Evolutionary conservation across 805 yeast species (phyloP), one percentile per base, ranked within the genome.

Genomic region (Kuraishia ogatae): DNA sequence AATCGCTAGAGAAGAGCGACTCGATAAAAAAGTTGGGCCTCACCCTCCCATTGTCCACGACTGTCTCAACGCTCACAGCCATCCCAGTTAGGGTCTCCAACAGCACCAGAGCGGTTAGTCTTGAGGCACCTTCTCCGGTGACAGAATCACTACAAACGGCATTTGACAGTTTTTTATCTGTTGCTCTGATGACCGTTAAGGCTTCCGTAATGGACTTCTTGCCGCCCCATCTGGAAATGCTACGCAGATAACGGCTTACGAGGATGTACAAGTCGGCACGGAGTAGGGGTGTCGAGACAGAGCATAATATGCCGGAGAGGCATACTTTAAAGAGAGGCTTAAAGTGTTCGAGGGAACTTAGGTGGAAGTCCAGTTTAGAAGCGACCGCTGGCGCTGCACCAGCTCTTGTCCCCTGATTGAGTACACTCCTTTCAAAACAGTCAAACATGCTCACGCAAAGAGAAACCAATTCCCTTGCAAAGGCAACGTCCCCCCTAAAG

Each of bases 211-310:
- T 67, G 26, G 76, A 70, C 4, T 67, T 70, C 39, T 70, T 70
- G 53, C 76, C 76, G 2, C 66, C 66, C 43, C 43, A 35, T 15
- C 13, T 35, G 55, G 78, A 64, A 0, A 80, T 73, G 64, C 81
- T 78, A 8, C 78, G 75, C 55, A 92, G 66, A 60, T 83, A 88
- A 61, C 80, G 83, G 65, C 82, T 86, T 47, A 85, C 79, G 59
- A 92, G 70, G 8, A 87, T 81, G 67, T 93, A 93, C 50, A 93
- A 74, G 63, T 91, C 94, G 0, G 96, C 81, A 53, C 97, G 79
- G 49, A 92, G 74, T 0, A 76, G 67, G 2, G 87, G 75, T 0
- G 91, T 81, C 0, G 96, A 77, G 47, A 80, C 75, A 1, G 96
- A 83, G 49, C 89, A 80, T 54, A 81, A 74, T 2, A 93, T 80